Evolutionary conservation across 495 filamentous ascomycete genomes (phyloP).

Genomic region (Penicillium mononematosum): DNA sequence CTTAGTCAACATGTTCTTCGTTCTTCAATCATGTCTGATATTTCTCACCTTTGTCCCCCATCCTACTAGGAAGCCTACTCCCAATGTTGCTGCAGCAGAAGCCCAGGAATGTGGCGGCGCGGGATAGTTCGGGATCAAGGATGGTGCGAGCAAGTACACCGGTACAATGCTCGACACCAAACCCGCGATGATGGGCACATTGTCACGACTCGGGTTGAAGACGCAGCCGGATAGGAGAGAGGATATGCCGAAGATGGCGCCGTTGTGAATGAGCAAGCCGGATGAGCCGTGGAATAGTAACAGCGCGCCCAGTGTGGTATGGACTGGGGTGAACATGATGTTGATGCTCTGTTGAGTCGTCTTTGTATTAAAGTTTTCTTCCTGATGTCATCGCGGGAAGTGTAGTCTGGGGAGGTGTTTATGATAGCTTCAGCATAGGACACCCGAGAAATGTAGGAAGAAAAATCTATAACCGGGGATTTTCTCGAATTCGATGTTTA

Average conservation of each 20-base stretch:
- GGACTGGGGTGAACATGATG: conserved; percentile 58
- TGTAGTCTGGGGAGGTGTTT: neutral
- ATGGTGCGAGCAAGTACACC: conserved; percentile 42
- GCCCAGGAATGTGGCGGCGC: conserved; percentile 31
- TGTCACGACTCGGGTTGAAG: conserved; percentile 37
- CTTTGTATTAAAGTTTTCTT: conserved; percentile 17
- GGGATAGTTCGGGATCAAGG: conserved; percentile 46
- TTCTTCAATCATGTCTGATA: neutral
- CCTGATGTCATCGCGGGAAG: conserved; percentile 13
- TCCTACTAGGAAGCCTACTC: conserved; percentile 49
- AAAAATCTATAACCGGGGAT: neutral
- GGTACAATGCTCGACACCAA: conserved; percentile 44
- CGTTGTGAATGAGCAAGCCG: conserved; percentile 54
- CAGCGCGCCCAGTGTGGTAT: conserved; percentile 55
- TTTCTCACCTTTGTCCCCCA: conserved; percentile 55
- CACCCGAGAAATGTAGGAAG: neutral
- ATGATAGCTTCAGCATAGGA: neutral
- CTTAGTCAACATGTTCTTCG: conserved; percentile 11
- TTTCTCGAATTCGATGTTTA: neutral
- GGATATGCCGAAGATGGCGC: conserved; percentile 55
- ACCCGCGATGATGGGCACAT: conserved; percentile 50
- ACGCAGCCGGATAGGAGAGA: conserved; percentile 45
- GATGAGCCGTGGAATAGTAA: conserved; percentile 55
- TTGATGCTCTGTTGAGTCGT: conserved; percentile 11
- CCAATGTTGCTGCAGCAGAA: conserved; percentile 37